Percentiles rank a stretch among this genome's conserved stretches.
These are phyloP conservation scores for Ceratobasidium sp. DNA, from an alignment of 1,284 basidiomycete species.

Conservation along the genomic window DNA sequence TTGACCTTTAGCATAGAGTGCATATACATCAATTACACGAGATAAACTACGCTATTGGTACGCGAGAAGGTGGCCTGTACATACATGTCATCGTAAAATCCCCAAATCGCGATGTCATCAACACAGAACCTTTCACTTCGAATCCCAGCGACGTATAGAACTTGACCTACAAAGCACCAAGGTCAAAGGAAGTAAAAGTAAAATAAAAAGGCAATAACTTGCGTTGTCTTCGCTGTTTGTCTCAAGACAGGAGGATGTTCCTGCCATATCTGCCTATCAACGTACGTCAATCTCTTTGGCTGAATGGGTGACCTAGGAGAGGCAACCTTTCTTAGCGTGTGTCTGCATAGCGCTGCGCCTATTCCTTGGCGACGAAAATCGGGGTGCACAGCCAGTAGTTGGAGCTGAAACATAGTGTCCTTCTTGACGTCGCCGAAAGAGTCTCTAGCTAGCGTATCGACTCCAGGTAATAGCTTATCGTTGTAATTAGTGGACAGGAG, in stretches of 20 bases:
- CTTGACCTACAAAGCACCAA: not conserved
- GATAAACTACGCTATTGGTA: not conserved
- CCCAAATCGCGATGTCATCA: slow-evolving; percentile 17
- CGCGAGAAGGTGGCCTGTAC: not conserved
- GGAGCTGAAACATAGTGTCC: slow-evolving; percentile 7
- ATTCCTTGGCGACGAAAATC: slow-evolving; percentile 8
- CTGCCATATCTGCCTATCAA: not conserved
- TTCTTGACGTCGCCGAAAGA: slow-evolving; percentile 6
- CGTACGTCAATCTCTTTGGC: no score
- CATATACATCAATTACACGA: no score
- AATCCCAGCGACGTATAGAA: slow-evolving; percentile 19
- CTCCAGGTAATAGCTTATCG: slow-evolving; percentile 5
- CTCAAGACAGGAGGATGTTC: slow-evolving; percentile 4
- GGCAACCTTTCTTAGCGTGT: not conserved
- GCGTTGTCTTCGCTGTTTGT: slow-evolving; percentile 10
- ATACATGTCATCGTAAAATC: slow-evolving; percentile 11
- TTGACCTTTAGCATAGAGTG: no score
- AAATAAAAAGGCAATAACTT: not conserved
- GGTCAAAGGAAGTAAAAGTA: no score
- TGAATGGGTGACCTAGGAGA: not conserved
- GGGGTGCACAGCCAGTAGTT: not conserved
- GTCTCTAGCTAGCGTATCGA: not conserved
- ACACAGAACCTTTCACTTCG: not conserved
- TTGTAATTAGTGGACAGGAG: not conserved
- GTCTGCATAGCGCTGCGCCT: not conserved